These are phyloP conservation scores for Linderniella brevidens DNA, from an alignment of 257 asterid species.

Conservation along the genomic window DNA sequence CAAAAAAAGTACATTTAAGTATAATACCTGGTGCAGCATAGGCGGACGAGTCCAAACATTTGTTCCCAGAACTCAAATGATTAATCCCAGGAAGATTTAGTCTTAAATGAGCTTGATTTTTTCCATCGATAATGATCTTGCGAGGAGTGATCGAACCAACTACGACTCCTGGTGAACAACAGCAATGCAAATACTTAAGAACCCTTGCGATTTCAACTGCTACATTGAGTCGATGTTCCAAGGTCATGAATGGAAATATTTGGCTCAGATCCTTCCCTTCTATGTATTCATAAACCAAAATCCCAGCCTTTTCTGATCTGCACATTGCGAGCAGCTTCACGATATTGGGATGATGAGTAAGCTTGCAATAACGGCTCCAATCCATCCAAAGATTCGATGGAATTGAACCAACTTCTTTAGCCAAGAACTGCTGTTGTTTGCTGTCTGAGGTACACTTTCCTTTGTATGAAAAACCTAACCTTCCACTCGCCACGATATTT, in stretches of 20 bases:
- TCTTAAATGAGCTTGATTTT: conserved; percentile 37
- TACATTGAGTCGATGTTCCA: conserved; percentile 42
- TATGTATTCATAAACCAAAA: conserved; percentile 42
- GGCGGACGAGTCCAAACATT: conserved; percentile 26
- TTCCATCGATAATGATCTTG: conserved; percentile 34
- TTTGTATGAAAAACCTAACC: conserved; percentile 16
- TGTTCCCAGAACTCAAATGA: conserved; percentile 14
- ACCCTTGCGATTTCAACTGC: conserved; percentile 52
- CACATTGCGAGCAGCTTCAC: conserved; percentile 47
- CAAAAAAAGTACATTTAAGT: neutral
- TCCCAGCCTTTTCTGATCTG: conserved; percentile 34
- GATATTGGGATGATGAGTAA: conserved; percentile 53
- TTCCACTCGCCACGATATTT: conserved; percentile 27
- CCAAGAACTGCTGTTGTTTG: conserved; percentile 17
- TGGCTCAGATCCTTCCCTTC: conserved; percentile 49
- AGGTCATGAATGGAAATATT: conserved; percentile 20
- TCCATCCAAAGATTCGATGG: conserved; percentile 16
- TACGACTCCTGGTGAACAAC: conserved; percentile 24
- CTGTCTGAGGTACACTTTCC: conserved; percentile 18
- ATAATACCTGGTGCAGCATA: conserved; percentile 45
- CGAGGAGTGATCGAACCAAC: conserved; percentile 31
- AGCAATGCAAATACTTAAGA: conserved; percentile 37
- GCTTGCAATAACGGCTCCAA: conserved; percentile 18
- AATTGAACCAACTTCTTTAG: conserved; percentile 18
- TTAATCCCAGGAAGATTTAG: conserved; percentile 15